Evolutionary conservation across 108 stramenopile genomes (phyloP), one percentile per base, ranked within the genome.

Genomic region (Schizochytrium sp.): DNA sequence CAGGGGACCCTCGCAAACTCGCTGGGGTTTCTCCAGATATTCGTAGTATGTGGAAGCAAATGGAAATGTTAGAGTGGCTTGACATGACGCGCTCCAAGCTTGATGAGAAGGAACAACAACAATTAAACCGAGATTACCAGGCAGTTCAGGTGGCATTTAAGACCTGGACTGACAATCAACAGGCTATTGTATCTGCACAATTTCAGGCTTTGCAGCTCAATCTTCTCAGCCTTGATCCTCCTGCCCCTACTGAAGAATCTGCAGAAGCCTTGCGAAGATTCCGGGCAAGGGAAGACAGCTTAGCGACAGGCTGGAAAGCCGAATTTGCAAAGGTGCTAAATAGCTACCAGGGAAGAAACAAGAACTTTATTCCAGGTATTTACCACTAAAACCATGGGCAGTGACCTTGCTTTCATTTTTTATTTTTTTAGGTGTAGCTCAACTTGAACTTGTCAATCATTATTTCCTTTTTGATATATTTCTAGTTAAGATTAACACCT

Each of bases 11-110:
- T 19, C 76, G 76, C 50, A 49, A 55, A 40, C 47, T 83, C 17
- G 40, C 7, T 83, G 76, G 76, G 15, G 76, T 83, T 5, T 55
- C 76, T 7, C 50, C 49, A 5, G 76, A 83, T 10, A 13, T 83
- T 47, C 76, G 76, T 42, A 47, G 55, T 13, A 0, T 83, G 7
- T 83, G 76, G 76, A 47, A 53, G 3, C 50, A 83, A 28, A 83
- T 50, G 2, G 28, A 83, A 53, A 10, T 83, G 10, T 53, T 83
- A 17, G 76, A 49, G 47, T 83, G 76, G 76, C 49, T 83, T 42
- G 76, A 83, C 55, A 13, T 10, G 5, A 17, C 38, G 15, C 15
- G 15, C 10, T 10, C 10, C 5, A 53, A 49, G 8, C 47, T 47
- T 1, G 10, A 2, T 8, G 5, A 83, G 28, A 28, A 5, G 28